Evolutionary conservation across 495 filamentous ascomycete genomes (phyloP).

Genomic region (Aspergillus nanangensis): DNA sequence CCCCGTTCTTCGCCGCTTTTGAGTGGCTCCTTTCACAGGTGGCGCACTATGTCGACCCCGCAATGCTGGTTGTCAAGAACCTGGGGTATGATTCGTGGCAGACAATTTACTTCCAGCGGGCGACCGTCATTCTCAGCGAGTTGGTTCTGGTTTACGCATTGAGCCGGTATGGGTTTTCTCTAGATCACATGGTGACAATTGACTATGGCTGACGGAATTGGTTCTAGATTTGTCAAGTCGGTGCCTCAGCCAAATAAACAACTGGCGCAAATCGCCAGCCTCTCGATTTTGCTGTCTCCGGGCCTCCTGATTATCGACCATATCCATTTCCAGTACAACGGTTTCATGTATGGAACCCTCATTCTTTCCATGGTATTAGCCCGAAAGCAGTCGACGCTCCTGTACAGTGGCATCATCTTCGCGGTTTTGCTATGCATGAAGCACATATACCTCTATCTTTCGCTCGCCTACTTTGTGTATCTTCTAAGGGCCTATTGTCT

Average conservation of each 20-base stretch:
- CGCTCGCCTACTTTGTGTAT: constrained; percentile 94
- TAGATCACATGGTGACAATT: not conserved
- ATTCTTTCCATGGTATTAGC: constrained; percentile 80
- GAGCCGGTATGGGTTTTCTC: constrained; percentile 50
- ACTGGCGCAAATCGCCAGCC: constrained; percentile 80
- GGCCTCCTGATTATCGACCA: constrained; percentile 96
- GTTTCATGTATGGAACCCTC: constrained; percentile 87
- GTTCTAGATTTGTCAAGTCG: constrained; percentile 64
- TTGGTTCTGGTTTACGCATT: constrained; percentile 81
- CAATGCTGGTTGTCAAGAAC: constrained; percentile 77
- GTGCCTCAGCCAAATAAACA: constrained; percentile 57
- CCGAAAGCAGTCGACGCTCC: constrained; percentile 68
- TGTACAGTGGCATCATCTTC: constrained; percentile 77
- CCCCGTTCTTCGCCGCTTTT: constrained; percentile 95
- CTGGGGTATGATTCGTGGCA: constrained; percentile 83
- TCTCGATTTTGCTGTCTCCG: constrained; percentile 87
- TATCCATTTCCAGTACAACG: constrained; percentile 99
- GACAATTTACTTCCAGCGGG: constrained; percentile 88
- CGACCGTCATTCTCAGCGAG: constrained; percentile 84
- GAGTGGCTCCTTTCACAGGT: constrained; percentile 88
- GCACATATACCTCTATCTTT: constrained; percentile 96
- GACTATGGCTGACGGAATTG: not conserved
- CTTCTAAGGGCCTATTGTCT: constrained; percentile 85
- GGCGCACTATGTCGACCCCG: constrained; percentile 71
- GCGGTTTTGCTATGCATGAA: constrained; percentile 86